phyloP scores from a whole-genome alignment of 768 basidiomycete genomes.

The Collybia nuda region DNA sequence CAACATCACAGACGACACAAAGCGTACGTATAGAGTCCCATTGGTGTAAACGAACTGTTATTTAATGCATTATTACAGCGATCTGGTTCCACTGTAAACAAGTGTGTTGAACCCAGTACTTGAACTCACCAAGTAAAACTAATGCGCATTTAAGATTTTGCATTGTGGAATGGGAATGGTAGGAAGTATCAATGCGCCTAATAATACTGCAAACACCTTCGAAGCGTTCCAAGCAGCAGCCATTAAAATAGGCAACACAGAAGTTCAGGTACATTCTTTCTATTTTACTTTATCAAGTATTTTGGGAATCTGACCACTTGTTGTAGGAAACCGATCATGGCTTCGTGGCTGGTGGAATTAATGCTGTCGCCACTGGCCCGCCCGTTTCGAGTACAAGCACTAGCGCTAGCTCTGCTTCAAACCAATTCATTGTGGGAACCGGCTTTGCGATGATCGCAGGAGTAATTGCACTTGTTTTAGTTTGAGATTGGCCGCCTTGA shows the following conservation, averaged over 20 bases:
- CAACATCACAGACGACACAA: constrained; percentile 43
- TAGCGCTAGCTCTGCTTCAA: too few relatives aligned
- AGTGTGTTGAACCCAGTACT: constrained; percentile 9
- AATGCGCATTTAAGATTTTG: not conserved
- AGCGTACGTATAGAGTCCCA: constrained; percentile 34
- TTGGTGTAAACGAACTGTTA: not conserved
- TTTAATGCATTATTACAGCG: constrained; percentile 27
- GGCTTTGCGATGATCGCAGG: not conserved
- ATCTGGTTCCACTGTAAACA: constrained; percentile 61
- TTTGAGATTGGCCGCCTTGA: too few relatives aligned
- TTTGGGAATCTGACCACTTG: not conserved
- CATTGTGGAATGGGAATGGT: constrained; percentile 59
- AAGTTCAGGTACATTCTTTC: constrained; percentile 28
- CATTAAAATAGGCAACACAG: constrained; percentile 29
- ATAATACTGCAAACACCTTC: constrained; percentile 40
- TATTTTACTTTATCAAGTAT: not conserved
- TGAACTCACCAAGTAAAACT: not conserved
- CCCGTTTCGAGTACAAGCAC: constrained; percentile 11
- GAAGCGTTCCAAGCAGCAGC: constrained; percentile 41
- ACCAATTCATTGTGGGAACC: too few relatives aligned
- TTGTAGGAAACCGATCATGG: constrained; percentile 36
- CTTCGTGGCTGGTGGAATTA: constrained; percentile 39
- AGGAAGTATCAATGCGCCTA: constrained; percentile 49
- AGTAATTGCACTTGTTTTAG: too few relatives aligned
- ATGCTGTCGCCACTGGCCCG: constrained; percentile 31